Base-by-base conservation (phyloP, 192 early-diverging fungal species). In the Entomortierella chlamydospora region DNA sequence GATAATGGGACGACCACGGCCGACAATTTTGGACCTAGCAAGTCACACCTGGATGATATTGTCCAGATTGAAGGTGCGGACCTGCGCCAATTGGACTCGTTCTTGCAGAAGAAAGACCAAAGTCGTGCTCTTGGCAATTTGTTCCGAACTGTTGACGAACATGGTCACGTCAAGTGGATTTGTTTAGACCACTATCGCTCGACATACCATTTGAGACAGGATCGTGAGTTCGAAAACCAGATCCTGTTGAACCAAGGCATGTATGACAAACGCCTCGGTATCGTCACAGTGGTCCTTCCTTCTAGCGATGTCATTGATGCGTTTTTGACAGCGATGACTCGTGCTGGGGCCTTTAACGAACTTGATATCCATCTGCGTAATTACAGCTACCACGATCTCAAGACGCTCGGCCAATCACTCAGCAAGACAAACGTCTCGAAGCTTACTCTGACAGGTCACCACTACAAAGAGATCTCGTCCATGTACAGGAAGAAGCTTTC, bases 161-260 rank as follows among this genome's bases (percentile, higher is more conserved):
- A 61, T 17, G 74, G 74, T 8, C 74, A 79, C 63, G 68, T 79
- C 56, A 64, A 65, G 10, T 79, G 74, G 74, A 79, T 79, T 55
- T 79, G 74, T 51, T 57, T 64, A 29, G 74, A 79, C 37, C 74
- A 79, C 49, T 70, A 70, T 42, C 64, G 59, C 28, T 61, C 74
- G 3, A 79, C 74, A 13, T 79, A 70, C 31, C 74, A 70, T 37
- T 54, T 54, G 25, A 34, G 53, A 53, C 67, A 70, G 31, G 74
- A 79, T 25, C 61, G 62, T 23, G 67, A 64, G 30, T 79, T 79
- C 15, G 74, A 79, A 30, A 49, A 30, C n/a, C 67, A 79, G 51
- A 56, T 79, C 23, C 4, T 8, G 17, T 26, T 60, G 29, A 64
- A 70, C 50, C 61, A 50, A 17, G 74, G 74, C 37, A 25, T 50